Conservation (phyloP, 805 yeast genomes). For the Ogataea neopini region DNA sequence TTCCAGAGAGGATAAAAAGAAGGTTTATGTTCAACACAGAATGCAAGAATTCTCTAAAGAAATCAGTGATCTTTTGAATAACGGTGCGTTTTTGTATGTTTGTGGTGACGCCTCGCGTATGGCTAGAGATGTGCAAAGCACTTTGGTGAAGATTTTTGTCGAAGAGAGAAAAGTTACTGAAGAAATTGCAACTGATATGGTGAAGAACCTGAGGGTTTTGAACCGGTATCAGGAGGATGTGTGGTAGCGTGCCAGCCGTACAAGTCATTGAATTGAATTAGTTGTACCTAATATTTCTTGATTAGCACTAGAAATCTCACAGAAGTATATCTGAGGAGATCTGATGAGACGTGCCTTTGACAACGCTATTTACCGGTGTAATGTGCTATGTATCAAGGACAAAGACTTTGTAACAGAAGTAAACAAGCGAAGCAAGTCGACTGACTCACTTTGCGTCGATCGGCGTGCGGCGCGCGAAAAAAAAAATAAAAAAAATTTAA, state of each 20-base stretch:
- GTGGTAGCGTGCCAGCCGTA: conserved; percentile 54
- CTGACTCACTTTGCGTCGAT: background rate
- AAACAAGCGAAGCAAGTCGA: no score
- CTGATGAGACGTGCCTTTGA: background rate
- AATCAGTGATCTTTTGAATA: conserved; percentile 53
- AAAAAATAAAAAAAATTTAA: conserved; percentile 2
- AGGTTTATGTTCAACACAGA: conserved; percentile 85
- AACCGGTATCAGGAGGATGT: conserved; percentile 97
- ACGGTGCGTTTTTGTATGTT: conserved; percentile 87
- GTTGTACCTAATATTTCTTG: no score
- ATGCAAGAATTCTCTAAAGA: conserved; percentile 54
- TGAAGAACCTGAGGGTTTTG: conserved; percentile 76
- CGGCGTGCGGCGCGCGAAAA: conserved; percentile 5
- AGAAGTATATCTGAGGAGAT: no score
- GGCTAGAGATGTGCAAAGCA: conserved; percentile 89
- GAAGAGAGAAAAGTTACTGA: conserved; percentile 61
- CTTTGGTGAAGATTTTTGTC: conserved; percentile 63
- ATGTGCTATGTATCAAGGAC: background rate
- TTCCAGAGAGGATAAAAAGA: conserved; percentile 71
- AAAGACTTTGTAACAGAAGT: conserved; percentile 1
- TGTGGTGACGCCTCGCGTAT: conserved; percentile 96
- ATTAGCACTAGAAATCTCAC: no score
- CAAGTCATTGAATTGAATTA: no score
- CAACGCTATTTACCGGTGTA: background rate
- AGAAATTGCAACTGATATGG: conserved; percentile 71